Percentiles rank a stretch among this genome's conserved stretches.
These are phyloP conservation scores for Erythrophleum ivorense DNA, from an alignment of 331 rosid species.

Conservation along the genomic window DNA sequence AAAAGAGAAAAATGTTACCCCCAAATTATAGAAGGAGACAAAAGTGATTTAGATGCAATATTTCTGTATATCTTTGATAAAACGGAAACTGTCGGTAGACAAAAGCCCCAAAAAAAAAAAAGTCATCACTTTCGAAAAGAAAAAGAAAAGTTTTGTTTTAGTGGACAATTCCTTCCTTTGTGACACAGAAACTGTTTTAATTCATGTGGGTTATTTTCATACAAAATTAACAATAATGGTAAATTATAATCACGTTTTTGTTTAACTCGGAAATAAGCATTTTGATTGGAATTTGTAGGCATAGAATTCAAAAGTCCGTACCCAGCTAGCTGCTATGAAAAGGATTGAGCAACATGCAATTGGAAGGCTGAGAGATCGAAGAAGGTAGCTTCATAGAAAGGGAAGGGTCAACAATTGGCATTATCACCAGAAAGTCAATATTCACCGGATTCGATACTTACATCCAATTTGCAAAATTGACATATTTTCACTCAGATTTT, in stretches of 20 bases:
- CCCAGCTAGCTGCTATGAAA: constrained; percentile 48
- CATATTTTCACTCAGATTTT: constrained; percentile 33
- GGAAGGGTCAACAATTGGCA: constrained; percentile 3
- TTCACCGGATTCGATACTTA: constrained; percentile 40
- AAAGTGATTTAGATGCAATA: not conserved
- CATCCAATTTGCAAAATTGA: constrained; percentile 39
- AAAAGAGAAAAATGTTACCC: not conserved
- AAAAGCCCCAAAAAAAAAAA: not conserved
- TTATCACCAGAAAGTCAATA: constrained; percentile 38
- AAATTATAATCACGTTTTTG: not conserved
- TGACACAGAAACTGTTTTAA: constrained; percentile 35
- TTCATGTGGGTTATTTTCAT: too few relatives aligned
- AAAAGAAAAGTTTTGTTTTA: not conserved
- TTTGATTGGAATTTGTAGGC: not conserved
- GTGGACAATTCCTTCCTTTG: constrained; percentile 42
- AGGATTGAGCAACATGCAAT: constrained; percentile 55
- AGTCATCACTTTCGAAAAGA: not conserved
- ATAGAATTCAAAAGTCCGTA: not conserved
- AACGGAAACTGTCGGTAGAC: constrained; percentile 6
- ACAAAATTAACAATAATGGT: too few relatives aligned
- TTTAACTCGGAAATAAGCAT: not conserved
- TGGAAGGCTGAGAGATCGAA: constrained; percentile 41
- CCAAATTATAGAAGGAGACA: not conserved
- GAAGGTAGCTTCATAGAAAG: not conserved
- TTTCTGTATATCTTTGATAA: not conserved